Conservation (phyloP, 2,329 filamentous ascomycete genomes). For the Nothophoma quercina region DNA sequence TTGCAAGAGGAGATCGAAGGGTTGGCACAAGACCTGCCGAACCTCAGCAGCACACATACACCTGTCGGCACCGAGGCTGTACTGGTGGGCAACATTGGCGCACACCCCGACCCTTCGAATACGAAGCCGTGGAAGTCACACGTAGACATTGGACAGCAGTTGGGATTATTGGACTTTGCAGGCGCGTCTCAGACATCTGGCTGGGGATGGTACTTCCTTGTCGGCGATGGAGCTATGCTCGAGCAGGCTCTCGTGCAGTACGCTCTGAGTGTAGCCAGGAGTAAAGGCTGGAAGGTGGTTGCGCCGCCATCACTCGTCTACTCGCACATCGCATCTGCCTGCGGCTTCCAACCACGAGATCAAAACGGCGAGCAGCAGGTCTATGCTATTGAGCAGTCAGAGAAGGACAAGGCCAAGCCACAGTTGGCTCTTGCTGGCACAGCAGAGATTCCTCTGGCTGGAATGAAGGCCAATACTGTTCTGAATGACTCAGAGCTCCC, state of each 20-base stretch:
- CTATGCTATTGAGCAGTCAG: conserved; percentile 76
- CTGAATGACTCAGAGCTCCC: conserved; percentile 74
- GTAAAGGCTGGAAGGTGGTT: conserved; percentile 79
- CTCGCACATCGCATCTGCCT: conserved; percentile 86
- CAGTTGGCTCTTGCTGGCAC: conserved; percentile 83
- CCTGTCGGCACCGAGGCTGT: conserved; percentile 72
- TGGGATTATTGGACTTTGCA: conserved; percentile 91
- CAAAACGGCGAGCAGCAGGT: conserved; percentile 91
- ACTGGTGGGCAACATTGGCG: conserved; percentile 81
- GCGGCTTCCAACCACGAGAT: conserved; percentile 93
- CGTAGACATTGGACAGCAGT: conserved; percentile 82
- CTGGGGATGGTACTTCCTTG: conserved; percentile 97
- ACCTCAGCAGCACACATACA: conserved; percentile 79
- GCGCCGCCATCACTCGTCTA: conserved; percentile 92
- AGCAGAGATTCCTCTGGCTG: conserved; percentile 92
- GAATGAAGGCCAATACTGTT: conserved; percentile 79
- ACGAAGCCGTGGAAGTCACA: conserved; percentile 73
- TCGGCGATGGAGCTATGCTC: conserved; percentile 90
- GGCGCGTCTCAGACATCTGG: conserved; percentile 82
- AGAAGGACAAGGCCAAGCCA: conserved; percentile 68
- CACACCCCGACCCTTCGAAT: conserved; percentile 58
- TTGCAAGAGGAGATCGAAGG: conserved; percentile 72
- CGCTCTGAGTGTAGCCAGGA: conserved; percentile 75
- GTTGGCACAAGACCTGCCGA: conserved; percentile 82
- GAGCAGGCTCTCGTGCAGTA: conserved; percentile 94